Evolutionary conservation across 352 stramenopile species (phyloP).

Genomic region (Phytopythium montanum): DNA sequence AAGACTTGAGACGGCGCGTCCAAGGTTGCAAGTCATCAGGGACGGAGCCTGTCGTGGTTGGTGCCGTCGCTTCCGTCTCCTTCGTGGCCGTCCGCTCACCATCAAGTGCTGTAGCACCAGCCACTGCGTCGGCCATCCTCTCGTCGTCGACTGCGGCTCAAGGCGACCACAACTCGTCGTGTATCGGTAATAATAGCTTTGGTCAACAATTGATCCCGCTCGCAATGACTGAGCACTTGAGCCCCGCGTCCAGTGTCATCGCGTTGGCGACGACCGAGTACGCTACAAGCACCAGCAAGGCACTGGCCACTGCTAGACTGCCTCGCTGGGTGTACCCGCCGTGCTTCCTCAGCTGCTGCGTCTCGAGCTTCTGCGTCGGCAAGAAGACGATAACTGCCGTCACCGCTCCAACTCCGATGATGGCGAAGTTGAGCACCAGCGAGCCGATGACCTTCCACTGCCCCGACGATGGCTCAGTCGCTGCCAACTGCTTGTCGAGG

Average conservation of each 20-base stretch:
- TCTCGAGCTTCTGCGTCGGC: constrained; percentile 49
- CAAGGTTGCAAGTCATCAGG: not conserved
- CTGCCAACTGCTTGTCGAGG: constrained; percentile 15
- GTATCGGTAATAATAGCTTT: not conserved
- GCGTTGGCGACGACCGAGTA: constrained; percentile 41
- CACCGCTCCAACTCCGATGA: constrained; percentile 24
- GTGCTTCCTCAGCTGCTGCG: constrained; percentile 53
- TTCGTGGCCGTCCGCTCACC: not conserved
- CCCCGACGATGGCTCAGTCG: constrained; percentile 11
- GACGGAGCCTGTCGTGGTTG: not conserved
- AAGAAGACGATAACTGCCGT: constrained; percentile 31
- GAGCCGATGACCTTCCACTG: constrained; percentile 28
- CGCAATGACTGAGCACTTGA: constrained; percentile 24
- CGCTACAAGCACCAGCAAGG: constrained; percentile 25
- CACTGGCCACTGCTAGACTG: constrained; percentile 30
- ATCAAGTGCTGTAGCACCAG: not conserved
- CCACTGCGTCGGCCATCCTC: not conserved
- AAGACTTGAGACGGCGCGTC: not conserved
- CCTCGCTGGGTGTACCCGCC: constrained; percentile 51
- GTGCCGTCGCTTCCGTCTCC: not conserved
- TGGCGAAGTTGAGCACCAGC: constrained; percentile 35
- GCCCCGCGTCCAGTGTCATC: constrained; percentile 30
- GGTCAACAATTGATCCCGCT: constrained; percentile 31
- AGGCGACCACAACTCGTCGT: not conserved
- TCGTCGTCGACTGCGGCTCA: not conserved